Percentiles rank a stretch among this genome's conserved stretches.
These are phyloP conservation scores for Phycomyces blakesleeanus DNA, from an alignment of 192 early-diverging fungal species.

Conservation along the genomic window DNA sequence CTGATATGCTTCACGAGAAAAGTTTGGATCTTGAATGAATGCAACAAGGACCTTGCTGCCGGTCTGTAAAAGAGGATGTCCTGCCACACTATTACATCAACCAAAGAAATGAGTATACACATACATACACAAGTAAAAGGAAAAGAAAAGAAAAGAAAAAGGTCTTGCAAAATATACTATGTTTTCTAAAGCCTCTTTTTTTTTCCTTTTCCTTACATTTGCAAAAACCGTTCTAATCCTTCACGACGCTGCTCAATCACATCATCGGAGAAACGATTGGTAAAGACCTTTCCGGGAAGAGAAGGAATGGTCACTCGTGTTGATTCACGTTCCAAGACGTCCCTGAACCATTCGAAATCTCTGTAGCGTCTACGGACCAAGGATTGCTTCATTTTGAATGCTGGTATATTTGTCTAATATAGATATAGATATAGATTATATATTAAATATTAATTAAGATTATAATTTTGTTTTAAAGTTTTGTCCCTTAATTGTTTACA, in stretches of 20 bases:
- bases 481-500: no score
- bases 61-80: slow-evolving; percentile 96
- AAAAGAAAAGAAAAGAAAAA: no score
- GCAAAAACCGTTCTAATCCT: slow-evolving; percentile 91
- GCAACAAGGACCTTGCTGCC: slow-evolving; percentile 90
- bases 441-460: no score
- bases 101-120: no score
- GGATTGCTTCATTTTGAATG: slow-evolving; percentile 83
- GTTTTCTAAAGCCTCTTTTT: slow-evolving; percentile 5
- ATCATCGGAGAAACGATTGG: slow-evolving; percentile 90
- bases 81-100: slow-evolving; percentile 87
- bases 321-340: slow-evolving; percentile 86
- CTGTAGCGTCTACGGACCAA: slow-evolving; percentile 89
- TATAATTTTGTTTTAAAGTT: no score
- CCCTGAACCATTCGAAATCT: slow-evolving; percentile 98
- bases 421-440: no score
- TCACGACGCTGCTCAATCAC: slow-evolving; percentile 87
- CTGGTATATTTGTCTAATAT: slow-evolving; percentile 96
- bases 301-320: slow-evolving; percentile 90
- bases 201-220: slow-evolving; percentile 62
- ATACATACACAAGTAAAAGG: no score
- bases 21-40: slow-evolving; percentile 94
- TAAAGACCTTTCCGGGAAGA: slow-evolving; percentile 95
- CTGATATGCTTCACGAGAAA: slow-evolving; percentile 58
- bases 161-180: no score